A percentile compares a stretch with the other conserved stretches of the same genome.
These are phyloP conservation scores for Neophaeococcomyces aloes DNA, from an alignment of 2,329 filamentous ascomycete species.

Conservation along the genomic window DNA sequence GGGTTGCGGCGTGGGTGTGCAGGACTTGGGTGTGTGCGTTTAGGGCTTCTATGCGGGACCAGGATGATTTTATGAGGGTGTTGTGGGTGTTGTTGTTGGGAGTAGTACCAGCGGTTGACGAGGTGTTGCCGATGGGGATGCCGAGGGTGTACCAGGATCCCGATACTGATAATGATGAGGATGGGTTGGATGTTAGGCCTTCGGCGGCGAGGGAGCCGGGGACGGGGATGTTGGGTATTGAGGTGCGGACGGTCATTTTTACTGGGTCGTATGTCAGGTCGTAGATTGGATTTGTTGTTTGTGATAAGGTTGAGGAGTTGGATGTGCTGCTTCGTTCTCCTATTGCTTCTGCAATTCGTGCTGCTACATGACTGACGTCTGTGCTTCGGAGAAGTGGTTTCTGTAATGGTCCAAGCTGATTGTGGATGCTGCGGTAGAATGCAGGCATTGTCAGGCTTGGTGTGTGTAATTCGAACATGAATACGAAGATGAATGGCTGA, in stretches of 20 bases:
- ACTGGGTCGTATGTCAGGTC: slow-evolving; percentile 52
- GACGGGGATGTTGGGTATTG: slow-evolving; percentile 54
- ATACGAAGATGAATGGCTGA: slow-evolving; percentile 43
- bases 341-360: slow-evolving; percentile 25
- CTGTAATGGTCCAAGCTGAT: slow-evolving; percentile 40
- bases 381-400: slow-evolving; percentile 37
- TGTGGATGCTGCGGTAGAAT: slow-evolving; percentile 40
- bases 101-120: not conserved
- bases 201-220: slow-evolving; percentile 30
- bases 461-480: slow-evolving; percentile 37
- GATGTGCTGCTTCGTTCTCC: slow-evolving; percentile 9
- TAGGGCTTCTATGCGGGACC: slow-evolving; percentile 45
- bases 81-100: not conserved
- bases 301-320: slow-evolving; percentile 23
- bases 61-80: slow-evolving; percentile 13
- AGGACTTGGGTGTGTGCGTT: slow-evolving; percentile 53
- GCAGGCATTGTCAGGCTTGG: slow-evolving; percentile 31
- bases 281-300: slow-evolving; percentile 37
- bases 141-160: slow-evolving; percentile 22
- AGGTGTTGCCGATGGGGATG: slow-evolving; percentile 14
- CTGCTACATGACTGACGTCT: slow-evolving; percentile 31
- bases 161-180: slow-evolving; percentile 8
- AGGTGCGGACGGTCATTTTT: slow-evolving; percentile 48
- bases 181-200: slow-evolving; percentile 9
- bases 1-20: slow-evolving; percentile 44